Conservation (phyloP, 2,329 filamentous ascomycete genomes). For the Paracamarosporium sp. region DNA sequence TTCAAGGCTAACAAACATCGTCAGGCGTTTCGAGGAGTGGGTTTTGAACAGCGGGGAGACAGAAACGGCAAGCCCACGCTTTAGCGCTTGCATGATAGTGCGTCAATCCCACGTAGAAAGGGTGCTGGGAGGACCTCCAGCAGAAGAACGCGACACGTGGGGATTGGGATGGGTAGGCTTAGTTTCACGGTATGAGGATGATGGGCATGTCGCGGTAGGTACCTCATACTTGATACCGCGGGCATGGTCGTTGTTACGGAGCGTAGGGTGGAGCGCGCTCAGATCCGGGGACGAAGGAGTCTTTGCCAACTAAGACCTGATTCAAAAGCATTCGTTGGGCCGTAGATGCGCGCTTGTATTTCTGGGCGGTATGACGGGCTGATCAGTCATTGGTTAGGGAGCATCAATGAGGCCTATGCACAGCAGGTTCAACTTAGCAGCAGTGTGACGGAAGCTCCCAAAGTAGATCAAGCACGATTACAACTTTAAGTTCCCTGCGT, state of each 20-base stretch:
- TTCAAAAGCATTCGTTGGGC: not conserved
- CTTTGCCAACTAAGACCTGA: not conserved
- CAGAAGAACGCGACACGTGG: not conserved
- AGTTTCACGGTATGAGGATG: not conserved
- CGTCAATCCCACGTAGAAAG: not conserved
- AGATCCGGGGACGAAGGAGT: not conserved
- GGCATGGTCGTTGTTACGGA: not conserved
- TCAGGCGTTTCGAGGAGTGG: no score
- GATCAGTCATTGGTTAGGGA: no score
- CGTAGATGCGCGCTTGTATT: no score
- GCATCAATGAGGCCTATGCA: no score
- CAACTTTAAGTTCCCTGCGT: no score
- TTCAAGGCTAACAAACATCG: no score
- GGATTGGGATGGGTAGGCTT: not conserved
- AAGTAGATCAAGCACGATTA: no score
- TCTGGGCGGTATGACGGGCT: no score
- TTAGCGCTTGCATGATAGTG: not conserved
- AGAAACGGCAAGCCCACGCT: no score
- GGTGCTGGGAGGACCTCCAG: not conserved
- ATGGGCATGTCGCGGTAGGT: not conserved
- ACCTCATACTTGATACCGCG: not conserved
- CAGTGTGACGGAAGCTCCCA: no score
- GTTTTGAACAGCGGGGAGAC: no score
- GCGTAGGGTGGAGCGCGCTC: not conserved
- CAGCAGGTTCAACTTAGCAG: no score